phyloP scores from a whole-genome alignment of 352 stramenopile genomes.

The Phytopythium delawarense region DNA sequence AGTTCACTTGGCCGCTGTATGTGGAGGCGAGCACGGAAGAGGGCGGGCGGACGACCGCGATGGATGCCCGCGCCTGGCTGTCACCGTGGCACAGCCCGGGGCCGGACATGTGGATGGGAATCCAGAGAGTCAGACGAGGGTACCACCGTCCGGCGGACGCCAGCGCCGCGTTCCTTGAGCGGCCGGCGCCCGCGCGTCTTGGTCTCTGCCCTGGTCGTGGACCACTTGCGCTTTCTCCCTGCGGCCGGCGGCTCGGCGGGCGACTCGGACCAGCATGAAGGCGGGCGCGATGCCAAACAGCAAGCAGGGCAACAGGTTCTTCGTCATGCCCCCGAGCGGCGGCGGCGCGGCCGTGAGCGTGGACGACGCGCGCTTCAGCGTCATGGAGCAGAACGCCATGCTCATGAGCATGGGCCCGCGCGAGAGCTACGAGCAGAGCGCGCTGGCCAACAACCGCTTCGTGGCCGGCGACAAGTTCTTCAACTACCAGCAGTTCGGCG shows the following conservation, averaged over 20 bases:
- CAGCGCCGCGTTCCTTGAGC: background rate
- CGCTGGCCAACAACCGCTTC: constrained; percentile 34
- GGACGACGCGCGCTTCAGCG: constrained; percentile 21
- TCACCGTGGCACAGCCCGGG: too few species aligned
- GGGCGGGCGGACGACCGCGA: too few species aligned
- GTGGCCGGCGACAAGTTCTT: constrained; percentile 50
- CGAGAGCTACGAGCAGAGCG: constrained; percentile 25
- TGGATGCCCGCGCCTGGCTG: too few species aligned
- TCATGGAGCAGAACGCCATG: constrained; percentile 11
- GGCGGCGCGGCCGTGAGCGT: constrained; percentile 14
- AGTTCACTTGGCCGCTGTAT: too few species aligned
- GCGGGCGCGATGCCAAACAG: constrained; percentile 13
- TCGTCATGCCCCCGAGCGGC: constrained; percentile 13
- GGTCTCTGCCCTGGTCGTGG: background rate
- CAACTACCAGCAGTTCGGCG: constrained; percentile 72
- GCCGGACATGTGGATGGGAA: background rate
- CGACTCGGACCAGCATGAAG: background rate
- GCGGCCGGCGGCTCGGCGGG: too few species aligned
- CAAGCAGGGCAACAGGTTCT: constrained; percentile 26
- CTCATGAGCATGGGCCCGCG: constrained; percentile 20
- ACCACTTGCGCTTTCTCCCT: background rate
- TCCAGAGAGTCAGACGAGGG: constrained; percentile 2
- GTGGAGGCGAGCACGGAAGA: too few species aligned
- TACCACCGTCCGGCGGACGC: background rate
- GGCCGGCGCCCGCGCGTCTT: background rate